Evolutionary conservation across 2,329 filamentous ascomycete genomes (phyloP).

Genomic region (Capronia epimyces): DNA sequence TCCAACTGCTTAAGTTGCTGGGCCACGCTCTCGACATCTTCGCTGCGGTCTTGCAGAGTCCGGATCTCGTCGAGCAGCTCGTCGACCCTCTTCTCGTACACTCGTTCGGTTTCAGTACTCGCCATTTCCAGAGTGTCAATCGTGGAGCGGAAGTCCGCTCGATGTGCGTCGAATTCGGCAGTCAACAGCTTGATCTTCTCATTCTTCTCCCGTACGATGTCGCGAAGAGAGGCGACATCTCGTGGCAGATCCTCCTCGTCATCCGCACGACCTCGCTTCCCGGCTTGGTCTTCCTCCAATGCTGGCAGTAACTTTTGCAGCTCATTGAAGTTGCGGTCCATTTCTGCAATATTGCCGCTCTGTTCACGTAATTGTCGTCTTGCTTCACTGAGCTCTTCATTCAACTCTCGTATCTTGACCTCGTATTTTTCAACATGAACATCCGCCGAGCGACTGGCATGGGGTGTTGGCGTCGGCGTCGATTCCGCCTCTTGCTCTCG

Average conservation of each 20-base stretch:
- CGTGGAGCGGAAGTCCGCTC: slow-evolving; percentile 92
- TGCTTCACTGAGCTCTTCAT: slow-evolving; percentile 67
- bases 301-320: slow-evolving; percentile 65
- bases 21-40: slow-evolving; percentile 88
- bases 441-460: slow-evolving; percentile 26
- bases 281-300: slow-evolving; percentile 17
- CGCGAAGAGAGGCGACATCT: slow-evolving; percentile 69
- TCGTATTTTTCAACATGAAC: slow-evolving; percentile 27
- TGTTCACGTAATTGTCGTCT: slow-evolving; percentile 87
- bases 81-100: slow-evolving; percentile 66
- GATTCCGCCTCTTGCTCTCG: slow-evolving; percentile 44
- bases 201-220: slow-evolving; percentile 87
- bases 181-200: slow-evolving; percentile 93
- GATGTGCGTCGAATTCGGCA: slow-evolving; percentile 87
- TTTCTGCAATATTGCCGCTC: slow-evolving; percentile 72
- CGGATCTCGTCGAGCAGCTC: slow-evolving; percentile 71
- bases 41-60: slow-evolving; percentile 68
- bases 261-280: slow-evolving; percentile 39
- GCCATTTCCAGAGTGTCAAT: slow-evolving; percentile 95
- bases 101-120: slow-evolving; percentile 85
- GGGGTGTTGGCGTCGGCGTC: slow-evolving; percentile 41
- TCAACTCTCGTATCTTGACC: slow-evolving; percentile 57
- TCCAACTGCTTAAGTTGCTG: slow-evolving; percentile 90
- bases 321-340: slow-evolving; percentile 83
- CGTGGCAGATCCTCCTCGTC: slow-evolving; percentile 38